phyloP scores from a whole-genome alignment of 176 grass and related monocot genomes.

The Pontederia paniculata region DNA sequence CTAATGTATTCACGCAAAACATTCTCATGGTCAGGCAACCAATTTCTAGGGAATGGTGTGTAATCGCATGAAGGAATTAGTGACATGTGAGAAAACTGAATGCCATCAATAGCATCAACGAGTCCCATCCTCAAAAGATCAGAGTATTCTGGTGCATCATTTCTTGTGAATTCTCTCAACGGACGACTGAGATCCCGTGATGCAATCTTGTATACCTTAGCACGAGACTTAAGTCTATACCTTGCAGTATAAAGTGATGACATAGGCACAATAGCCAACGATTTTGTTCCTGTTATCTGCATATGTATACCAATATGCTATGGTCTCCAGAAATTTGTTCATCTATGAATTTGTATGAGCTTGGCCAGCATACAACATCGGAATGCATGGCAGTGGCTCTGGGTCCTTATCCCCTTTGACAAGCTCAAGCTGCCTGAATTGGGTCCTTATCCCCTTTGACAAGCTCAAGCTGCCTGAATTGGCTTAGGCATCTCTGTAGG shows the following conservation, averaged over 20 bases:
- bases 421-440: slow-evolving; percentile 78
- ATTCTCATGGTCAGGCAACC: slow-evolving; percentile 73
- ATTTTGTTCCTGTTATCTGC: slow-evolving; percentile 93
- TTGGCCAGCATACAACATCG: slow-evolving; percentile 86
- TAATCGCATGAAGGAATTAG: slow-evolving; percentile 86
- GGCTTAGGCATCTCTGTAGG: slow-evolving; percentile 62
- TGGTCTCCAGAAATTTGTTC: slow-evolving; percentile 98
- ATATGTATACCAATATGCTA: slow-evolving; percentile 89
- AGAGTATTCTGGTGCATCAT: slow-evolving; percentile 83
- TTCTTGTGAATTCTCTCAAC: slow-evolving; percentile 65
- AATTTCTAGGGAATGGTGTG: slow-evolving; percentile 73
- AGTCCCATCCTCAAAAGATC: slow-evolving; percentile 93
- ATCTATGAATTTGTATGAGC: slow-evolving; percentile 95
- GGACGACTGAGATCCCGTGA: slow-evolving; percentile 80
- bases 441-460: slow-evolving; percentile 87
- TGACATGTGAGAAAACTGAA: slow-evolving; percentile 85
- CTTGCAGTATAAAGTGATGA: slow-evolving; percentile 78
- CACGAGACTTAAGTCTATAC: slow-evolving; percentile 89
- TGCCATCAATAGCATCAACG: slow-evolving; percentile 82
- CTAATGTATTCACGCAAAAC: slow-evolving; percentile 76
- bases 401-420: slow-evolving; percentile 87
- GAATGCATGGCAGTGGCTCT: slow-evolving; percentile 60
- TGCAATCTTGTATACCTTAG: slow-evolving; percentile 94
- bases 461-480: slow-evolving; percentile 90
- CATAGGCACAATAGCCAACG: slow-evolving; percentile 85